Base-by-base conservation (phyloP, 2,329 filamentous ascomycete genomes). In the Pseudonectria foliicola region DNA sequence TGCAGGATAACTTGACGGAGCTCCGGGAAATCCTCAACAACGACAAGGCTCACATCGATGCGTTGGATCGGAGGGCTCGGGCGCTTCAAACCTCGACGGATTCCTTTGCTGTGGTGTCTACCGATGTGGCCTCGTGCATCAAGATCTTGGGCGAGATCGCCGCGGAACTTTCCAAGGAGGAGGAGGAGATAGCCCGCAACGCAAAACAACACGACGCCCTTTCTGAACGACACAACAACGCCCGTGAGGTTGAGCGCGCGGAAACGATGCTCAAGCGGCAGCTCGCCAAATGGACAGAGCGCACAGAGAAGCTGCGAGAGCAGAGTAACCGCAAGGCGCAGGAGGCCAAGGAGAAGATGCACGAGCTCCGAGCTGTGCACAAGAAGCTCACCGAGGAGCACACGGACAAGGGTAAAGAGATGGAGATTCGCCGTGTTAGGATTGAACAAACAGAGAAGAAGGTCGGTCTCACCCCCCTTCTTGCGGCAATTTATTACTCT, bases 361-460 rank as follows among this genome's bases (percentile, higher is more conserved):
- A 95, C 53, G 85, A 92, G 61, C 68, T 98, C 37, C 74, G 85
- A 36, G 77, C 73, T 4, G 75, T 88, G 30, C 90, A 98, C 60
- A 78, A 78, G 53, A 79, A 80, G 55, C 67, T 96, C 41, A 84
- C 82, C 1, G 84, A 90, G 54, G 90, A 98, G 68, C 74, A 89
- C 43, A 76, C 75, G 2, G 86, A 92, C 35, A 93, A 94, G 64
- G 82, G 82, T 24, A 82, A 86, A 38, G 90, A 96, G 55, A 93
- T 96, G 66, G 92, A 98, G 68, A 80, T 84, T 55, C 73, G 89
- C 51, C 78, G 85, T 48, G 86, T 95, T n/a, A 73, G 89, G 41
- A 96, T 98, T 45, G 92, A 98, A 64, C 88, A 95, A 67, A 95
- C 87, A 7, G 90, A 96, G 73, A 96, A 96, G 68, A 96, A 96